Evolutionary conservation across 2,329 filamentous ascomycete species (phyloP).

Genomic region (Sarocladium kiliense): DNA sequence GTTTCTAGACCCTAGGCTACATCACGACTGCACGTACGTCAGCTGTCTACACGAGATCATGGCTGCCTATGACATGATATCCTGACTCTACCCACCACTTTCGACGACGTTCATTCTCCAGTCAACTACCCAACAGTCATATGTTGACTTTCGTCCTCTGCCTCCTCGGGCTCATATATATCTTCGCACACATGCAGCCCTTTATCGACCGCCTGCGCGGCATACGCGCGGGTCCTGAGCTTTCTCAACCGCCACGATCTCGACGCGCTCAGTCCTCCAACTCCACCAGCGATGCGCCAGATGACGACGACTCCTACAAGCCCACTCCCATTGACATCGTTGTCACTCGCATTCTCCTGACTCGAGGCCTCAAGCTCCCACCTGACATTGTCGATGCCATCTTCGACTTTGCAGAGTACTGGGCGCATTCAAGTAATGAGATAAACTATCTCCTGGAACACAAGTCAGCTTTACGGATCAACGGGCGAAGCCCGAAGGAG

Average conservation of each 20-base stretch:
- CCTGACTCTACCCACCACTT: neutral
- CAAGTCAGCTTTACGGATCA: conserved; percentile 16
- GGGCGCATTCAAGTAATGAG: conserved; percentile 43
- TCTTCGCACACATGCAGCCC: neutral
- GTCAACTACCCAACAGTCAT: neutral
- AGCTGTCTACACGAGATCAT: neutral
- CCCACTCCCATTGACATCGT: conserved; percentile 45
- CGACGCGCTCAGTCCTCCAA: neutral
- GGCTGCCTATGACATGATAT: neutral
- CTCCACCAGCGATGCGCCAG: neutral
- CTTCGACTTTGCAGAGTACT: conserved; percentile 58
- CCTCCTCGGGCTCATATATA: neutral
- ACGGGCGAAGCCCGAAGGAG: conserved; percentile 18
- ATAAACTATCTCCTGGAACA: conserved; percentile 22
- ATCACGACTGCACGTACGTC: neutral
- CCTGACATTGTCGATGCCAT: conserved; percentile 51
- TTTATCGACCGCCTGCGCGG: neutral
- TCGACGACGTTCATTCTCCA: neutral
- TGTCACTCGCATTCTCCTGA: conserved; percentile 43
- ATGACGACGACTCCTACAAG: conserved; percentile 15
- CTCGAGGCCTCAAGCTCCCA: conserved; percentile 39
- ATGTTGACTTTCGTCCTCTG: neutral
- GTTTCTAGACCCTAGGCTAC: neutral
- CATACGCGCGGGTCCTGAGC: neutral
- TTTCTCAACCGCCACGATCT: neutral